Evolutionary conservation across 116 monocot species (phyloP), one percentile per base, ranked within the genome.

Genomic region (Iris pallida): DNA sequence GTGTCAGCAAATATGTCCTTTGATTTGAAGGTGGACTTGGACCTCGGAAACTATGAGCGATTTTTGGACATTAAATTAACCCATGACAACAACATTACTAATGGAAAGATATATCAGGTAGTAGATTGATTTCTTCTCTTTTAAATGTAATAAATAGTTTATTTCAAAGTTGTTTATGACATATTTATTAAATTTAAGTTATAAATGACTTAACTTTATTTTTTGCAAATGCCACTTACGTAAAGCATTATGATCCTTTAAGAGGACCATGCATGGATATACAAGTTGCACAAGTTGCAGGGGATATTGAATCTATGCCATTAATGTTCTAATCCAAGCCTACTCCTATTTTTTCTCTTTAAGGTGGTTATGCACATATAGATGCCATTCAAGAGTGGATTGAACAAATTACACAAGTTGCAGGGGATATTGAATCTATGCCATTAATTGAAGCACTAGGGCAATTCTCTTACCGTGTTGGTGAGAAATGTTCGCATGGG

Each of bases 391-490:
- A 90, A 30, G 86, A 90, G n/a, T n/a, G 86, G 90, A 86, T 90
- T 76, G 90, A 90, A 65, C 76, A 81, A 20, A 84, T 82, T 14
- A 81, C 84, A 14, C 56, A 64, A 15, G 62, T 86, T 84, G 83
- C 85, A 98, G 98, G 98, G 69, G 93, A 98, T 78, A 98, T 98
- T 69, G 98, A 98, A 77, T 93, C 93, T 10, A 98, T 98, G 98
- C 93, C 93, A 9, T 98, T 98, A 72, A 88, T 86, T 63, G 98
- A 98, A 82, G 93, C 98, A 57, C 55, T 98, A 68, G 86, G 93
- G 14, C 93, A 98, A 68, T 92, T 98, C 68, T 98, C 90, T 8
- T 86, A 86, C 57, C 78, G 88, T 56, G 98, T 98, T 45, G 98
- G 98, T 98, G 73, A 82, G 85, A 16, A 68, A 66, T 54, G 30